These are phyloP conservation scores for Sclerospora graminicola DNA, from an alignment of 352 stramenopile genomes.

Conservation along the genomic window DNA sequence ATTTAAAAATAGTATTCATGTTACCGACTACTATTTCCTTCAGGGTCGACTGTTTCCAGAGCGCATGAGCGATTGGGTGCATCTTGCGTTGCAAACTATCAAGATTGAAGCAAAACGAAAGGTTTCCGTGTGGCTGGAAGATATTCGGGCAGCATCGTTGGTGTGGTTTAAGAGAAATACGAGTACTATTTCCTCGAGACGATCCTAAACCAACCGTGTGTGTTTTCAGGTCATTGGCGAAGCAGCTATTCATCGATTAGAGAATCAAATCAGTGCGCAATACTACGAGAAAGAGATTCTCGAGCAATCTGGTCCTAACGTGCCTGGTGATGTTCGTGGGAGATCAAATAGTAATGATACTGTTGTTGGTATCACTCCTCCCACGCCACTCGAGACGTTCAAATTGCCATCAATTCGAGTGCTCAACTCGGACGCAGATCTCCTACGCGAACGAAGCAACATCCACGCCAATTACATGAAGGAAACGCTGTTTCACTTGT, in stretches of 20 bases:
- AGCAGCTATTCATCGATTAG: slow-evolving; percentile 51
- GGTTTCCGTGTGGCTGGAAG: slow-evolving; percentile 58
- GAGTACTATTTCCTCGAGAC: too few species aligned
- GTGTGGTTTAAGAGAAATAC: slow-evolving; percentile 12
- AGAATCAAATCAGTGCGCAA: slow-evolving; percentile 69
- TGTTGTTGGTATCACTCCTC: slow-evolving; percentile 12
- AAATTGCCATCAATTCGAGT: slow-evolving; percentile 62
- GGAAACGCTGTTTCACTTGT: slow-evolving; percentile 38
- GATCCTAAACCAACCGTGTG: too few species aligned
- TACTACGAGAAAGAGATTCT: slow-evolving; percentile 71
- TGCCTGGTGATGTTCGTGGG: slow-evolving; percentile 1
- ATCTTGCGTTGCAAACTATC: slow-evolving; percentile 55
- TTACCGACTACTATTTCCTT: background rate
- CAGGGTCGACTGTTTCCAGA: slow-evolving; percentile 72
- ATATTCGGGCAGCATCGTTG: slow-evolving; percentile 49
- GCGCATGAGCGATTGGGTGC: slow-evolving; percentile 75
- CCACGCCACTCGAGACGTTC: slow-evolving; percentile 7
- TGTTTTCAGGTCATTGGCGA: slow-evolving; percentile 40
- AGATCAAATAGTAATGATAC: slow-evolving; percentile 9
- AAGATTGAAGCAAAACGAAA: slow-evolving; percentile 61
- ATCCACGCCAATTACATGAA: slow-evolving; percentile 71
- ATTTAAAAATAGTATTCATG: slow-evolving; percentile 1
- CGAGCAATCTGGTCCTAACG: slow-evolving; percentile 44
- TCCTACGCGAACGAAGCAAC: slow-evolving; percentile 42
- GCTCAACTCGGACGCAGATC: slow-evolving; percentile 54